Base-by-base conservation (phyloP, 1,284 basidiomycete species). In the Ganoderma meredithae region DNA sequence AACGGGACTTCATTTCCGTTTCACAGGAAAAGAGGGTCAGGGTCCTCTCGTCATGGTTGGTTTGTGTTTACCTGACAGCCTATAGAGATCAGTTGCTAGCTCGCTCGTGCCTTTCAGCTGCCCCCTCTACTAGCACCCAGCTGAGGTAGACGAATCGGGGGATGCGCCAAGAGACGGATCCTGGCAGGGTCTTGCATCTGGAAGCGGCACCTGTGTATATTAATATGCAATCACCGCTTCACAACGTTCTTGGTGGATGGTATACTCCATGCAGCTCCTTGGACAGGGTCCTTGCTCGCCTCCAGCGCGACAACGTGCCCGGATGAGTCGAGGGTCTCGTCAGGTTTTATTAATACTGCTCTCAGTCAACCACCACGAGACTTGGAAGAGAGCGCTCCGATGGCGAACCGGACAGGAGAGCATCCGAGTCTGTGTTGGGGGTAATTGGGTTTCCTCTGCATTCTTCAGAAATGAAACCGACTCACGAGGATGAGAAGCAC, bases 401-500 rank as follows among this genome's bases (percentile, higher is more conserved):
- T 55, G 52, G 4, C 31, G 13, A 55, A 55, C 31, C 52, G 52
- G 52, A 55, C 27, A 55, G 17, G 27, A 55, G 52, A 15, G 27
- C 13, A 55, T 33, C 52, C 27, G 31, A 31, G 27, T 15, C 27
- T 33, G 25, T 17, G 27, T 55, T 15, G 22, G 6, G 31, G 22
- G 52, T 13, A 55, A 55, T 55, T 33, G 27, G 49, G 27, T 31
- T n/a, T 52, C 49, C 27, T 55, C 53, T 33, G 33, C 53, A 36
- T 19, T 36, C 15, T 15, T 56, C 27, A 33, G 17, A 10, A 36
- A 39, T 58, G 55, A 58, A 58, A 15, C 36, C 55, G 33, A 58
- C 31, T 33, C 31, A 33, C n/a, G 55, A 58, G 47, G 47, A 49
- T 25, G 47, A 49, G 55, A 58, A 58, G 55, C 55, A 58, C 3